Evolutionary conservation across 495 filamentous ascomycete species (phyloP), one percentile per base, ranked within the genome.

Genomic region (Hypoxylon crocopeplum): DNA sequence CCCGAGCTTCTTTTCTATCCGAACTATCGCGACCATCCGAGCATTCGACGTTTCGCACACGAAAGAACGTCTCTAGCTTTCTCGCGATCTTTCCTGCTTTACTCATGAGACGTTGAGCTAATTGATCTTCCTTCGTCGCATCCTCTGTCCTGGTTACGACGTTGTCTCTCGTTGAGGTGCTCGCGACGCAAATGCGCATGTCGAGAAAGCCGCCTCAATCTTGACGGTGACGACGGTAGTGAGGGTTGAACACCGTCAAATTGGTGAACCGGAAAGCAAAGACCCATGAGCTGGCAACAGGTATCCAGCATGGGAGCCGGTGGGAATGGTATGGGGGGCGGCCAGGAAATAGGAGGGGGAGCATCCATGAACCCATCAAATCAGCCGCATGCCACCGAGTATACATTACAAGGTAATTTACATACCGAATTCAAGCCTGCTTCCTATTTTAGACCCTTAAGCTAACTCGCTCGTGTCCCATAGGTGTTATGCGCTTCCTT

Each of bases 401-500:
- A 98, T 67, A 98, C 94, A 24, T 79, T 98, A 36, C 94, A 98
- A 84, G 94, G 93, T 96, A 70, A 8, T 29, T 5, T 10, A 5
- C 25, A 5, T 10, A 29, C 10, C n/a, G 32, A 13, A 7, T 34
- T 3, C 3, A 27, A 3, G 24, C 24, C 24, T 34, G 12, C 5
- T 13, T 5, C 12, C 4, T 34, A 6, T 34, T 13, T 21, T 21
- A 1, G 12, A 10, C 5, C 32, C 46, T 48, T 56, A 59, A 34
- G 17, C 51, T 61, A 64, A 69, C 63, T 27, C 24, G 16, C 32
- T 10, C 17, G 10, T 32, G 27, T 21, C 17, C 19, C 37, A 29
- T 62, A 98, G 93, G 94, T 69, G 94, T 99, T 29, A 99, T 99
- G 94, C 92, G 94, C 72, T 98, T 98, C 73, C 86, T 99, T 27